Conservation (phyloP, 2,329 filamentous ascomycete species). For the Fonsecaea erecta region DNA sequence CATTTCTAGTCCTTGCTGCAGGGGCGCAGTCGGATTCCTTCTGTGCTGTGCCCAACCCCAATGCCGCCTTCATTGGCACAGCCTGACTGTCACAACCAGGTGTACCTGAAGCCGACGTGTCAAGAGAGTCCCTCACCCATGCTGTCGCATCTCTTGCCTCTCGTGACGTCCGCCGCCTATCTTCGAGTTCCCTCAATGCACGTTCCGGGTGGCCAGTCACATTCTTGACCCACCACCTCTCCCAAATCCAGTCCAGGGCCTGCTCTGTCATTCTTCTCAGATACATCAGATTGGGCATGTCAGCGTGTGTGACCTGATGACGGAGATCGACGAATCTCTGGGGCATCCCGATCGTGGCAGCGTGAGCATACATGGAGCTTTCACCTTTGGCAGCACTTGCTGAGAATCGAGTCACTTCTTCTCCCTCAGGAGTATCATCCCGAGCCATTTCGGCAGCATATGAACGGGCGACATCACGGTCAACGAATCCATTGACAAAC, state of each 20-base stretch:
- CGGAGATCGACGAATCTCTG: constrained; percentile 78
- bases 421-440: constrained; percentile 10
- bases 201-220: constrained; percentile 28
- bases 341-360: constrained; percentile 35
- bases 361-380: constrained; percentile 38
- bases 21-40: neutral
- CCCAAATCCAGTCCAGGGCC: constrained; percentile 77
- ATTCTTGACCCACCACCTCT: constrained; percentile 42
- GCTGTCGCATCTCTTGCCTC: constrained; percentile 20
- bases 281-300: constrained; percentile 71
- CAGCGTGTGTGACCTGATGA: constrained; percentile 82
- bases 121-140: neutral
- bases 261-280: constrained; percentile 67
- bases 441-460: constrained; percentile 29
- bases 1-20: neutral
- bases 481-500: constrained; percentile 39
- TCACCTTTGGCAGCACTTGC: constrained; percentile 27
- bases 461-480: constrained; percentile 36
- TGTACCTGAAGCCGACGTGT: neutral
- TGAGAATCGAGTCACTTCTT: constrained; percentile 9
- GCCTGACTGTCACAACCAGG: neutral
- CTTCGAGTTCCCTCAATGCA: constrained; percentile 30
- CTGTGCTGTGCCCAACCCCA: neutral
- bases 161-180: constrained; percentile 17
- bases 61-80: neutral